Conservation (phyloP, 306 rosid genomes). For the Castanea crenata region DNA sequence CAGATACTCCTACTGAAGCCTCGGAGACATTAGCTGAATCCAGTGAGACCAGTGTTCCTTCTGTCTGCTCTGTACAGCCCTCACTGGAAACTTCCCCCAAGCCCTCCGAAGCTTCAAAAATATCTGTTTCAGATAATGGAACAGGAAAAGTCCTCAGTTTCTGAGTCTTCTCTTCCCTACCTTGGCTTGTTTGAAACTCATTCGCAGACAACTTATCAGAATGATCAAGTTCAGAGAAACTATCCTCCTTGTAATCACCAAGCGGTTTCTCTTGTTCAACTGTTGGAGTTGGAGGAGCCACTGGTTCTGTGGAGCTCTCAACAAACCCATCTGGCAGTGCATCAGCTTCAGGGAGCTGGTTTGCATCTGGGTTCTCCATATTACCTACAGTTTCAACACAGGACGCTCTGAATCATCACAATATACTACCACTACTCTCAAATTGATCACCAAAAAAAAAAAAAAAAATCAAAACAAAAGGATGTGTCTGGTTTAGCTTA, state of each 20-base stretch:
- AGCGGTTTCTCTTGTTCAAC: constrained; percentile 58
- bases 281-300: constrained; percentile 62
- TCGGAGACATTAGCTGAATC: constrained; percentile 33
- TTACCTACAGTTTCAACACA: constrained; percentile 42
- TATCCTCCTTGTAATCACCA: constrained; percentile 34
- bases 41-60: constrained; percentile 28
- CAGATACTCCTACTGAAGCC: constrained; percentile 26
- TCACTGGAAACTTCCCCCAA: constrained; percentile 30
- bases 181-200: constrained; percentile 42
- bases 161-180: constrained; percentile 42
- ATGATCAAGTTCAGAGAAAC: constrained; percentile 30
- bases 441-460: not conserved
- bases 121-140: constrained; percentile 43
- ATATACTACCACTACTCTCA: constrained; percentile 7
- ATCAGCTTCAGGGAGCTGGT: constrained; percentile 91
- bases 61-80: constrained; percentile 42
- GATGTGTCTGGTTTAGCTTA: not conserved
- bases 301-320: constrained; percentile 63
- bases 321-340: constrained; percentile 92
- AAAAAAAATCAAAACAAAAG: constrained; percentile 2
- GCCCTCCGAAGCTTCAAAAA: constrained; percentile 43
- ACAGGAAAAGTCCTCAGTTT: constrained; percentile 41
- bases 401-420: constrained; percentile 21
- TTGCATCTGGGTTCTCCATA: constrained; percentile 76
- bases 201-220: constrained; percentile 36